Base-by-base conservation (phyloP, 1,284 basidiomycete genomes). In the Rhizopogon hawkerae region DNA sequence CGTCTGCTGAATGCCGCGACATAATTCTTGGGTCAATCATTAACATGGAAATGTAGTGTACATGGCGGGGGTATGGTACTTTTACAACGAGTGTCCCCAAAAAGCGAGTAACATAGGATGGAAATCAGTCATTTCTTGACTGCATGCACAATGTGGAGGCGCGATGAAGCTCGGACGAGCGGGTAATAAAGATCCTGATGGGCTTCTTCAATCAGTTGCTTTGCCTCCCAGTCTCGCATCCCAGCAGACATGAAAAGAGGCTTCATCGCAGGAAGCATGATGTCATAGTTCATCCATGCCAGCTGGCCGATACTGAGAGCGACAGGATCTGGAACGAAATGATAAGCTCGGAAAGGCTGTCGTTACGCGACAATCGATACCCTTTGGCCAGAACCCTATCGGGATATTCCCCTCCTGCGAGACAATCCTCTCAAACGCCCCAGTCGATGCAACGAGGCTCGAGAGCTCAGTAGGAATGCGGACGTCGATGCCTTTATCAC, bases 231-330 rank as follows among this genome's bases (percentile, higher is more conserved):
- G 44, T 77, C 75, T 24, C 74, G 67, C 46, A 82, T 63, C 3
- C 75, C 77, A 45, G 71, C 65, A 37, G 69, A 70, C 46, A 81
- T 63, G 59, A 84, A 75, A 39, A 82, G 68, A 3, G 81, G 79
- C 50, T 73, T 75, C 52, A 83, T 62, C 3, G 78, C 78, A 36
- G 78, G 78, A 36, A 84, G 66, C 52, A 84, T 69, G n/a, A 75
- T 69, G 56, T 84, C 82, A 56, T 77, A 78, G 52, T 78, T 75
- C 78, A 83, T 77, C 82, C 82, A 84, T 36, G 81, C 79, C 18
- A 83, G 63, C 56, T 84, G 79, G 5, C 80, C 81, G 41, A 82
- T 74, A 31, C 79, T 81, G 21, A 83, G 69, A 16, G 73, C 62
- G 31, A 65, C 62, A 3, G 60, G 61, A 55, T 69, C 67, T 69